These are phyloP conservation scores for Pleurotus tuoliensis DNA, from an alignment of 768 basidiomycete genomes.

Conservation along the genomic window DNA sequence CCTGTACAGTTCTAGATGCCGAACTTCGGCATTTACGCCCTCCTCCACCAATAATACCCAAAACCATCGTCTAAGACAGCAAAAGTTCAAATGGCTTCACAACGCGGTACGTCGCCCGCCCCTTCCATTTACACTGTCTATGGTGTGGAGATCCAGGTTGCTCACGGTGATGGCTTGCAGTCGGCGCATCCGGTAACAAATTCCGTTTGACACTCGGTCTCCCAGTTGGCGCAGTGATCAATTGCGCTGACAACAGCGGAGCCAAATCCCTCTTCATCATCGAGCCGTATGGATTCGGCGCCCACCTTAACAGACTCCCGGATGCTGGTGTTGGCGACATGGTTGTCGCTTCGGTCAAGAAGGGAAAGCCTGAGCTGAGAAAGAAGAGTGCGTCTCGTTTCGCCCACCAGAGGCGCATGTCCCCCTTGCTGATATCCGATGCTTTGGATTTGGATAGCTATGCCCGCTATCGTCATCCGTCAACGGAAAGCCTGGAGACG, in stretches of 20 bases:
- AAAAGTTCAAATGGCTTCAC: slow-evolving; percentile 5
- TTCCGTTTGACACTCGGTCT: slow-evolving; percentile 94
- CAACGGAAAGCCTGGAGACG: slow-evolving; percentile 99
- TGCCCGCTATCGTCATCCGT: slow-evolving; percentile 95
- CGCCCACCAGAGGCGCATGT: no score
- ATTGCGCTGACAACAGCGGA: slow-evolving; percentile 99
- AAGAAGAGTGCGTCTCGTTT: slow-evolving; percentile 84
- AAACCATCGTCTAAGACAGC: background rate
- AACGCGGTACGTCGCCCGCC: background rate
- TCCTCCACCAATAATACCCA: background rate
- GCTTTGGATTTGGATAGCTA: slow-evolving; percentile 50
- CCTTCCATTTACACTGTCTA: background rate
- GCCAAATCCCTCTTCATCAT: slow-evolving; percentile 95
- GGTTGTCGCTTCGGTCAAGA: slow-evolving; percentile 97
- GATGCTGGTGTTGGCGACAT: slow-evolving; percentile 95
- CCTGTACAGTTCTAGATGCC: slow-evolving; percentile 7
- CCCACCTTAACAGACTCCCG: slow-evolving; percentile 94
- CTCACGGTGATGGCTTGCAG: slow-evolving; percentile 33
- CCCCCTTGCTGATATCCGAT: background rate
- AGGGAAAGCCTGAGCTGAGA: slow-evolving; percentile 98
- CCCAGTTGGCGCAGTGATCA: slow-evolving; percentile 90
- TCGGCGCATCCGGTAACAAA: slow-evolving; percentile 83
- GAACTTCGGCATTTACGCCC: slow-evolving; percentile 1
- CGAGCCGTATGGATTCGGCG: slow-evolving; percentile 93
- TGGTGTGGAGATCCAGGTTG: background rate